Base-by-base conservation (phyloP, 1,139 yeast species). In the Hansenula anomala region DNA sequence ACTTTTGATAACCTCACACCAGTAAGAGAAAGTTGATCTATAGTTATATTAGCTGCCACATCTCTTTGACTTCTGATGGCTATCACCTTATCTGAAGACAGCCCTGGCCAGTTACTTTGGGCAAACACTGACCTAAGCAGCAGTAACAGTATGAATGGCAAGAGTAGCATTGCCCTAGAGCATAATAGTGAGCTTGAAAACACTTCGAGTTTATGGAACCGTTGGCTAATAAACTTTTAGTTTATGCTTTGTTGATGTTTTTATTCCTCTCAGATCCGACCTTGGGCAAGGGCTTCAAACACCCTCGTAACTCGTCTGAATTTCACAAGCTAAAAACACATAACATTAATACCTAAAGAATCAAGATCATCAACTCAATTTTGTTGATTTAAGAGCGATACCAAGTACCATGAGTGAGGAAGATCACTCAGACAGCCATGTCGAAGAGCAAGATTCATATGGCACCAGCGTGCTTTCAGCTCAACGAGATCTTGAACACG, bases 41-140 rank as follows among this genome's bases (percentile, higher is more conserved):
- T 62, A 1, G 90, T 75, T 2, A 71, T 58, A 33, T 72, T 69
- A 22, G 63, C 60, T 23, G 81, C 61, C 2, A 84, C 59, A 53
- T 88, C 96, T 41, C 96, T 63, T 54, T 89, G 92, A 0, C 88
- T 65, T 39, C 88, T 60, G 9, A 69, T 42, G 0, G 80, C 88
- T 24, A 62, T 50, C 9, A 58, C 59, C 27, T 61, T 46, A 12
- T 47, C 43, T 1, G 48, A 25, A 4, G 58, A 47, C 19, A 60
- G 29, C 2, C 43, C 17, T 2, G 58, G 49, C 61, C 60, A 56
- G 31, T 22, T 28, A 8, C 15, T 30, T 16, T n/a, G 3, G n/a
- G 26, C 19, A 6, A 5, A 37, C 33, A 22, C 36, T 16, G 3
- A 13, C 29, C 36, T 10, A 17, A 32, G 13, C 13, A 36, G 28